Percentiles rank a stretch among this genome's conserved stretches.
Evolutionary conservation across 2,329 filamentous ascomycete genomes (phyloP).

Genomic region (Aureobasidium sp.): DNA sequence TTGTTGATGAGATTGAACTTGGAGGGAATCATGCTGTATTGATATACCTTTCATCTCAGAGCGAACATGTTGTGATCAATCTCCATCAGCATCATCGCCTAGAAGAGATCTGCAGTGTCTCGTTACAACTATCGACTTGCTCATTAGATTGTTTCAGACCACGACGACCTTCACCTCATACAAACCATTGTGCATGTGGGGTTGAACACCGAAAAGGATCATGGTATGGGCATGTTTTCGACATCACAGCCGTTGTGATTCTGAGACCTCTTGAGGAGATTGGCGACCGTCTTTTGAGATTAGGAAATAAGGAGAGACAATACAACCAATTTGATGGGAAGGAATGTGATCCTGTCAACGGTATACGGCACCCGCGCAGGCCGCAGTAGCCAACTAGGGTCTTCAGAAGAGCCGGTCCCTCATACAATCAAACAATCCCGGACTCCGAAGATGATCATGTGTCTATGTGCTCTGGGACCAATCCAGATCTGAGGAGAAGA

Average conservation of each 20-base stretch:
- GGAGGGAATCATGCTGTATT: neutral
- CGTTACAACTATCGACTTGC: slow-evolving; percentile 11
- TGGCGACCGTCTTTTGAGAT: neutral
- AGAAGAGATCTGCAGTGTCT: slow-evolving; percentile 1
- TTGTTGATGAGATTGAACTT: neutral
- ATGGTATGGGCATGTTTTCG: neutral
- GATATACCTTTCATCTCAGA: neutral
- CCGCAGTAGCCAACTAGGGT: neutral
- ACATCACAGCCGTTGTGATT: neutral
- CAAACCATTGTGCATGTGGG: neutral
- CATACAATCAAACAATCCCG: too few relatives aligned
- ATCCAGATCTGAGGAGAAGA: too few relatives aligned
- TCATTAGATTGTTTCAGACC: slow-evolving; percentile 3
- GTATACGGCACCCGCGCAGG: neutral
- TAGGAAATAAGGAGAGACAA: neutral
- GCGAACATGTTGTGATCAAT: slow-evolving; percentile 3
- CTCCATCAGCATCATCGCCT: neutral
- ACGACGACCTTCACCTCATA: neutral
- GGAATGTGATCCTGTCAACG: neutral
- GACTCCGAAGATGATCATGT: neutral
- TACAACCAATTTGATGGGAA: neutral
- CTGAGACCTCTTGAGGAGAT: neutral
- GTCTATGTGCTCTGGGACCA: neutral
- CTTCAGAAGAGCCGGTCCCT: neutral
- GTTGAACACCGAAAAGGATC: neutral